Base-by-base conservation (phyloP, 345 rosid species). In the Trapa incisa region DNA sequence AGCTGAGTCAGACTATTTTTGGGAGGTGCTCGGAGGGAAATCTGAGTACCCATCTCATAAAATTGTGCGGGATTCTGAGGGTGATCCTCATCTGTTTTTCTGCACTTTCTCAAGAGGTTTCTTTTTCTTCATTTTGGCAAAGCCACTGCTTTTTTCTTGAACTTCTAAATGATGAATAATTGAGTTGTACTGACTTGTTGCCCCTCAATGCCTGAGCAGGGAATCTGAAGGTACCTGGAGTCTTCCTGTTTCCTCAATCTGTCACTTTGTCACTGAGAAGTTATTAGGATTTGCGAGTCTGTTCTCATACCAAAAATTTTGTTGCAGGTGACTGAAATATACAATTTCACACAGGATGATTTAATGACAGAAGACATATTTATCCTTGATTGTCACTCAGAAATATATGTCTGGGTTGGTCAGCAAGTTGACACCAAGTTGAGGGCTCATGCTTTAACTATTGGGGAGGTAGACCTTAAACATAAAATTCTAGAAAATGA, bases 281-380 rank as follows among this genome's bases (percentile, higher is more conserved):
- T 54, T 54, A 7, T 38, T n/a, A 3, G 16, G 32, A 15, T 64
- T 16, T 64, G 43, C 1, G n/a, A 39, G 42, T 45, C 37, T 41
- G 37, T 15, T 15, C 65, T 66, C 47, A 36, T 22, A 50, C 33
- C 38, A 43, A 22, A 36, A 56, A 29, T 53, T 58, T 47, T 29
- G 72, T 45, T 78, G 69, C 85, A 95, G 99, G 99, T 80, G 72
- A 81, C 79, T 37, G 99, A 95, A 84, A 88, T 91, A 68, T 82
- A 89, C 71, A 95, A 79, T 80, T 95, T 89, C 71, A 74, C 87
- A 50, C 98, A 91, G 80, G 99, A 95, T 76, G 98, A 95, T 84
- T 75, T 95, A 80, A 89, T 95, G 99, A 91, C 99, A 3, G 99
- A 95, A 81, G 99, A 95, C 76, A 86, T 89, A 72, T 89, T 85